phyloP scores from a whole-genome alignment of 1,139 yeast species.

The Casaregolazyma lundiana region DNA sequence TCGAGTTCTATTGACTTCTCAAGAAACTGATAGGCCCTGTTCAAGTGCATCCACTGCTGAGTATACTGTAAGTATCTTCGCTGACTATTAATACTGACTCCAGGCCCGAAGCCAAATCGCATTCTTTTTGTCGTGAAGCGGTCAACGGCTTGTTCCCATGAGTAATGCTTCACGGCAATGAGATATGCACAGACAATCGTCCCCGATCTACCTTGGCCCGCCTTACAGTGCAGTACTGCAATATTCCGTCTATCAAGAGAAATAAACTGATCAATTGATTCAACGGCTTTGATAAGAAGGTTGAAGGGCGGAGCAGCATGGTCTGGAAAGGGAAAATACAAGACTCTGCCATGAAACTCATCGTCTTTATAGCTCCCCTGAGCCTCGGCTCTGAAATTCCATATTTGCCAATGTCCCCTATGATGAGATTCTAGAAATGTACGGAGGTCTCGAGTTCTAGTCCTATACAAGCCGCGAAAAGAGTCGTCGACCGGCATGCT shows the following conservation, averaged over 20 bases:
- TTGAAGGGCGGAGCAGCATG: slow-evolving; percentile 71
- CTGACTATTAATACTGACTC: slow-evolving; percentile 73
- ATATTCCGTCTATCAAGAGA: slow-evolving; percentile 37
- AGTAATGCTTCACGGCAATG: slow-evolving; percentile 42
- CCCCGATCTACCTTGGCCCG: slow-evolving; percentile 92
- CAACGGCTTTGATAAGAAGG: slow-evolving; percentile 42
- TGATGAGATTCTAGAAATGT: slow-evolving; percentile 48
- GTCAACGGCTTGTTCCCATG: slow-evolving; percentile 44
- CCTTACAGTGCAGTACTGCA: slow-evolving; percentile 80
- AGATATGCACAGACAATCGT: slow-evolving; percentile 67
- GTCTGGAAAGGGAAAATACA: slow-evolving; percentile 61
- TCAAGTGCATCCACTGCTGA: slow-evolving; percentile 33
- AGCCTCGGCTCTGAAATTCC: slow-evolving; percentile 65
- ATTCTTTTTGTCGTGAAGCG: slow-evolving; percentile 57
- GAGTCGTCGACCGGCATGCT: slow-evolving; percentile 60
- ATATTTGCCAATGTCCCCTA: slow-evolving; percentile 60
- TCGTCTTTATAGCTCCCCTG: slow-evolving; percentile 44
- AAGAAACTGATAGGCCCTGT: slow-evolving; percentile 20
- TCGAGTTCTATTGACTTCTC: slow-evolving; percentile 22
- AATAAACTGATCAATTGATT: slow-evolving; percentile 46
- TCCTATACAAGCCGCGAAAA: slow-evolving; percentile 47
- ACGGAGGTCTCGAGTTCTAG: slow-evolving; percentile 49
- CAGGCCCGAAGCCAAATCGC: slow-evolving; percentile 53
- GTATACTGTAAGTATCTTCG: slow-evolving; percentile 61
- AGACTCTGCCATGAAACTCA: slow-evolving; percentile 32